These are phyloP conservation scores for Diospyros kaki DNA, from an alignment of 148 eudicot genomes.

Conservation along the genomic window DNA sequence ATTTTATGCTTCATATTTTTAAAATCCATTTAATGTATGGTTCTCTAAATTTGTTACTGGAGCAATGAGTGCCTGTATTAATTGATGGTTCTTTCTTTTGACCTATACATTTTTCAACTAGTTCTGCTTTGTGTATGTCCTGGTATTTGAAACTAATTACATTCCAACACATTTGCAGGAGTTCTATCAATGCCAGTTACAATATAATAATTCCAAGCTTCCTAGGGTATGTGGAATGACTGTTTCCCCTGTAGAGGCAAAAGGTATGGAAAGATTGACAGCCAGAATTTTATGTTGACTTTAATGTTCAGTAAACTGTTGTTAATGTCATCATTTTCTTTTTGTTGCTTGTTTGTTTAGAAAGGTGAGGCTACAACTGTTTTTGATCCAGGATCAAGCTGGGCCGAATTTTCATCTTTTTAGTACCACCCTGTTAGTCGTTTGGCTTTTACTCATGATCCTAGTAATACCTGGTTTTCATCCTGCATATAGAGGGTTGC, in stretches of 20 bases:
- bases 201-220: conserved; percentile 27
- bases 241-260: conserved; percentile 79
- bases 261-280: conserved; percentile 36
- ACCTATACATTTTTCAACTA: neutral
- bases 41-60: neutral
- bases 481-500: neutral
- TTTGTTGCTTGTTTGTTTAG: neutral
- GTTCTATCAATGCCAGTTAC: conserved; percentile 58
- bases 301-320: neutral
- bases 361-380: neutral
- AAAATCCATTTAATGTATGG: too few species aligned
- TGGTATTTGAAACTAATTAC: neutral
- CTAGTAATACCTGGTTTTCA: too few species aligned
- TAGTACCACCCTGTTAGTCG: neutral
- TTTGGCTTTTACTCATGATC: neutral
- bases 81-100: neutral
- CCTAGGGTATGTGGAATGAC: conserved; percentile 97
- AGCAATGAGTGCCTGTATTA: neutral
- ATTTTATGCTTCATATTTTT: too few species aligned
- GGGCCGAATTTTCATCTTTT: neutral
- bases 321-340: neutral
- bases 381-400: conserved; percentile 41
- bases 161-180: conserved; percentile 41
- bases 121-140: too few species aligned
- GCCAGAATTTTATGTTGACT: neutral